These are phyloP conservation scores for Fistulinella cinereoalba DNA, from an alignment of 1,284 basidiomycete species.

Conservation along the genomic window DNA sequence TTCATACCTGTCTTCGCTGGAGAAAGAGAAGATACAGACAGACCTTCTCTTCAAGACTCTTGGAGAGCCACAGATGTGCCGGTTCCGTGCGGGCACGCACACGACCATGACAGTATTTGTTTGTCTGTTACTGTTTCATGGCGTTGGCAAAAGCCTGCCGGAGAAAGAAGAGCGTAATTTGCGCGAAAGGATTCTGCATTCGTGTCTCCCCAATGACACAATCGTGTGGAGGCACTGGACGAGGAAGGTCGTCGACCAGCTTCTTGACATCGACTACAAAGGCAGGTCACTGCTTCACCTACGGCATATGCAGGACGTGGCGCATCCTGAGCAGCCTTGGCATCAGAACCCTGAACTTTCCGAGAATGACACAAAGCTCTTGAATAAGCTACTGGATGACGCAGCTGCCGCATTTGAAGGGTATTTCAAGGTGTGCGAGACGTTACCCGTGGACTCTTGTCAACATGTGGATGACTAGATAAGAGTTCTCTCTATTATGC, in stretches of 20 bases:
- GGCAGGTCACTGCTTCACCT: no score
- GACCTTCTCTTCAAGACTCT: constrained; percentile 23
- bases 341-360: constrained; percentile 11
- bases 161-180: no score
- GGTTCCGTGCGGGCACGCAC: constrained; percentile 29
- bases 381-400: constrained; percentile 19
- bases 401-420: constrained; percentile 25
- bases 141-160: no score
- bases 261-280: constrained; percentile 7
- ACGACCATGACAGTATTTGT: constrained; percentile 31
- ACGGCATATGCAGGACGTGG: no score
- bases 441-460: no score
- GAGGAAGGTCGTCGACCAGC: constrained; percentile 10
- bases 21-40: constrained; percentile 29
- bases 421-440: constrained; percentile 16
- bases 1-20: constrained; percentile 29
- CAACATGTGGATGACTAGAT: no score
- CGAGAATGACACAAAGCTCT: constrained; percentile 15
- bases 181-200: constrained; percentile 25
- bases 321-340: constrained; percentile 5
- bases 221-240: constrained; percentile 33
- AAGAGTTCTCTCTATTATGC: no score
- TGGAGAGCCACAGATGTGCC: constrained; percentile 19
- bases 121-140: no score
- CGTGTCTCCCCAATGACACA: constrained; percentile 32